phyloP scores from a whole-genome alignment of 805 yeast species.

The Starmerella scarabaei region DNA sequence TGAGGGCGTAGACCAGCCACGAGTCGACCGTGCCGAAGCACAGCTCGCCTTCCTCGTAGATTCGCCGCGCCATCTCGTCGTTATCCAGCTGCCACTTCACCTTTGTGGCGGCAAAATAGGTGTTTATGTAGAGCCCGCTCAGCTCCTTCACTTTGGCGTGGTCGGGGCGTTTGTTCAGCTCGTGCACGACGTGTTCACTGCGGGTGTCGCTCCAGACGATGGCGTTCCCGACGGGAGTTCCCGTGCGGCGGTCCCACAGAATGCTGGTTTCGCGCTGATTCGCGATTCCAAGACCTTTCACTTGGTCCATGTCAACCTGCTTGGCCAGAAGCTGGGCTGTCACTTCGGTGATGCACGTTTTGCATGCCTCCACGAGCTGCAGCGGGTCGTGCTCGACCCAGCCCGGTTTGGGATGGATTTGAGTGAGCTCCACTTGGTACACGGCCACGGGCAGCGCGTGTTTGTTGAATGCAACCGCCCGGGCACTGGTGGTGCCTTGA shows the following conservation, averaged over 20 bases:
- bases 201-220: constrained; percentile 95
- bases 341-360: constrained; percentile 48
- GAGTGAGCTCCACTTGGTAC: constrained; percentile 77
- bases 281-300: constrained; percentile 73
- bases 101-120: constrained; percentile 85
- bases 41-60: constrained; percentile 62
- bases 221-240: constrained; percentile 71
- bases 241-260: constrained; percentile 69
- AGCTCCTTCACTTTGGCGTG: constrained; percentile 46
- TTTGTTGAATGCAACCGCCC: constrained; percentile 68
- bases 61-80: constrained; percentile 48
- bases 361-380: constrained; percentile 65
- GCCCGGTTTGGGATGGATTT: constrained; percentile 30
- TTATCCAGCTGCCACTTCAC: constrained; percentile 81
- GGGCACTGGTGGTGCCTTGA: constrained; percentile 81
- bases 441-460: constrained; percentile 69
- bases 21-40: constrained; percentile 93
- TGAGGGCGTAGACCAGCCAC: constrained; percentile 79
- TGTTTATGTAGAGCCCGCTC: constrained; percentile 78
- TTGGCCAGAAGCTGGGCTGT: constrained; percentile 24
- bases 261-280: constrained; percentile 94
- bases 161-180: constrained; percentile 42
- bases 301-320: constrained; percentile 30
- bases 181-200: constrained; percentile 57
- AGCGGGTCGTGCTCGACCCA: constrained; percentile 93